Base-by-base conservation (phyloP, 345 rosid species). In the Capsella bursapastoris region DNA sequence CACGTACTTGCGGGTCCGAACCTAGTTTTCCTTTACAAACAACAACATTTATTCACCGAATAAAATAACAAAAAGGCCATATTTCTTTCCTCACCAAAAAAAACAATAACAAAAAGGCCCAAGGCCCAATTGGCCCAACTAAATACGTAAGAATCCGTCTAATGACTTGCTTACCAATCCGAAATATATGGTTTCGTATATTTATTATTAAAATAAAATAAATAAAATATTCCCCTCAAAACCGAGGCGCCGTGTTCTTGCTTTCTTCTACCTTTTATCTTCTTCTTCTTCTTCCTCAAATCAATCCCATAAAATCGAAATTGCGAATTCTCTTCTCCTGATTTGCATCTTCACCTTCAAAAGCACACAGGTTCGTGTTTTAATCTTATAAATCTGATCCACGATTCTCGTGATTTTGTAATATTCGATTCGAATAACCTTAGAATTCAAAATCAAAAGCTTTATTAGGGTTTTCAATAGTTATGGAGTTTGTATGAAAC, bases 171-270 rank as follows among this genome's bases (percentile, higher is more conserved):
- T 50, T 22, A 51, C 13, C 56, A 56, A 28, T 27, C 58, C 58
- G 35, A 53, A 53, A 55, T 13, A 27, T 28, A 27, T 7, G 31
- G 37, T 34, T 7, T 34, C 37, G 37, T 34, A 51, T 51, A 25
- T 10, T 29, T 27, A 58, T 58, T 35, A 22, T 9, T 37, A 38
- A 60, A 60, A 11, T 0, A 12, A 45, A 41, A 34, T 5, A 13
- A 32, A 64, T n/a, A 25, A 63, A 29, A 28, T 64, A 31, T 64
- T 32, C 31, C 16, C 10, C 56, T 44, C 8, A 45, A 15, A 44
- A 67, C n/a, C 50, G 45, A 69, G 18, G 35, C 66, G 74, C 57
- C 74, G 74, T 70, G 74, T 70, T 34, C 22, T 45, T 45, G 45
- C n/a, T 47, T 8, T 47, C 67, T 70, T 53, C 25, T 47, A 22